phyloP scores from a whole-genome alignment of 2,329 filamentous ascomycete genomes.

The Pseudocercospora musae region DNA sequence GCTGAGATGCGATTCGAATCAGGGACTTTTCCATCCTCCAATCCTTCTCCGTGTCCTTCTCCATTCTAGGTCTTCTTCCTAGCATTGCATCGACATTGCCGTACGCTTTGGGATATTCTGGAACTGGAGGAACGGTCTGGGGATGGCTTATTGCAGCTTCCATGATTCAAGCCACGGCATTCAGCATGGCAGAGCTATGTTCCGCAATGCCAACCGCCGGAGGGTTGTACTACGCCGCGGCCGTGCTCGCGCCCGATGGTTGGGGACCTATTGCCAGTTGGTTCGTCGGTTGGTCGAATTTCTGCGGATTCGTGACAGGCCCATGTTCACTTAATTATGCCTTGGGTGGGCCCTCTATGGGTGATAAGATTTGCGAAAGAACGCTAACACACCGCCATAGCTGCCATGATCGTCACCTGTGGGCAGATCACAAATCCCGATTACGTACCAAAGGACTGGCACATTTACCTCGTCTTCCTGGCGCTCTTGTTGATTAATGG shows the following conservation, averaged over 20 bases:
- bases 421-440: slow-evolving; percentile 35
- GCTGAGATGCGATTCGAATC: slow-evolving; percentile 19
- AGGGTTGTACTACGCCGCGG: slow-evolving; percentile 35
- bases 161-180: slow-evolving; percentile 35
- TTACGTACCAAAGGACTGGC: slow-evolving; percentile 35
- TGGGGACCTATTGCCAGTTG: slow-evolving; percentile 26
- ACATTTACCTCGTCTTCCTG: slow-evolving; percentile 36
- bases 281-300: slow-evolving; percentile 35
- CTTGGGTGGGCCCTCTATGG: not conserved
- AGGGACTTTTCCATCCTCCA: slow-evolving; percentile 34
- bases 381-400: slow-evolving; percentile 7
- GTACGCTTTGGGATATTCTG: slow-evolving; percentile 36
- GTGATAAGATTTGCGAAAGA: not conserved
- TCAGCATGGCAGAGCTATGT: slow-evolving; percentile 38
- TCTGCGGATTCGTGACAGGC: slow-evolving; percentile 32
- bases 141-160: slow-evolving; percentile 36
- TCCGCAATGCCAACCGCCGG: slow-evolving; percentile 42
- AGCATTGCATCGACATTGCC: slow-evolving; percentile 39
- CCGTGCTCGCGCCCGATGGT: slow-evolving; percentile 37
- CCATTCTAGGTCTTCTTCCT: slow-evolving; percentile 38
- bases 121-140: slow-evolving; percentile 28
- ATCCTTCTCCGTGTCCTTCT: slow-evolving; percentile 39
- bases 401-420: slow-evolving; percentile 37
- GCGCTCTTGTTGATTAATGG: slow-evolving; percentile 34
- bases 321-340: slow-evolving; percentile 38